Evolutionary conservation across 208 protist species (phyloP), one percentile per base, ranked within the genome.

Genomic region (Wallacemonas collosoma): DNA sequence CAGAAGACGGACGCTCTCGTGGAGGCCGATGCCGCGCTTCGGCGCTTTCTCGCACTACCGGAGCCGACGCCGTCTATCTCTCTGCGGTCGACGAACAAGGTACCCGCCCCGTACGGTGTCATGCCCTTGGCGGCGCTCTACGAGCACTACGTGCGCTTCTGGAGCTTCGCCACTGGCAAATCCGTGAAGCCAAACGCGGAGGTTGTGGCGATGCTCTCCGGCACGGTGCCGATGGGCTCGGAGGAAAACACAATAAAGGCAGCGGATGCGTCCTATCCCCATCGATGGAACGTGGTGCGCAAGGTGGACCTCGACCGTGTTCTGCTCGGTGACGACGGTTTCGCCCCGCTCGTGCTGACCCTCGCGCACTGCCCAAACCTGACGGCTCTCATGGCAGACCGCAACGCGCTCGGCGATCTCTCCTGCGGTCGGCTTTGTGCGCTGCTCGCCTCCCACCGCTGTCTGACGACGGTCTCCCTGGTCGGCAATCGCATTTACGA

Each of bases 91-190:
- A 79, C 82, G n/a, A 65, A 56, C 55, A 75, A 70, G 44, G 58
- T 58, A 3, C 39, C 71, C 40, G 77, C 75, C 3, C 89, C 87
- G 38, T 96, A 94, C 68, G 89, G 88, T 36, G 68, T 68, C 2
- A 80, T 96, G 72, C 89, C 89, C 26, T 78, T 95, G 17, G 71
- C 73, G 11, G 79, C 83, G 44, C 77, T 96, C 36, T 94, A 93
- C 78, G 26, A 68, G 0, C 83, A 90, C 63, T 93, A 93, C 76
- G 64, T 78, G 35, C 73, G 79, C 39, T 90, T 95, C 61, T 94
- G 73, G 69, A 63, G 75, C 47, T 63, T 71, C 7, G 75, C 68
- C 51, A 83, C 82, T 54, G 79, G 82, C 71, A 82, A 72, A 45
- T 53, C 67, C 9, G 47, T 96, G 36, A 77, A 78, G 44, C 68